phyloP scores from a whole-genome alignment of 805 yeast genomes.

The Candida suzukii region DNA sequence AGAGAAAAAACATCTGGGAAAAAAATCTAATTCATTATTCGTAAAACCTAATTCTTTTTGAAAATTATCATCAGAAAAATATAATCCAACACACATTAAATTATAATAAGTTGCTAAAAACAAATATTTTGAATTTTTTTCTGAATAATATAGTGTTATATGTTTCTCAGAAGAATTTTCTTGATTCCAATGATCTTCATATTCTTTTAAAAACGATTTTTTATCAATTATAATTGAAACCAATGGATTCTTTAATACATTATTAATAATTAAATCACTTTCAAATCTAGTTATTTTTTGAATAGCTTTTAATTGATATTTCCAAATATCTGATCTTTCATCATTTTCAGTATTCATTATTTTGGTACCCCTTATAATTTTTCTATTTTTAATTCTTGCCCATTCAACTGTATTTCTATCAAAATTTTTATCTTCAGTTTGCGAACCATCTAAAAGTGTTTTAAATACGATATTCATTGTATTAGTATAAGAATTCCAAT shows the following conservation, averaged over 20 bases:
- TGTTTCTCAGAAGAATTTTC: constrained; percentile 16
- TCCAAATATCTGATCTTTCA: constrained; percentile 19
- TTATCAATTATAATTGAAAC: constrained; percentile 46
- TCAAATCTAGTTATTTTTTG: constrained; percentile 10
- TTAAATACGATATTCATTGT: constrained; percentile 17
- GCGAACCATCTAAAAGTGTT: constrained; percentile 16
- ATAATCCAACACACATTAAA: constrained; percentile 22
- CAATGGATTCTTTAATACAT: constrained; percentile 12
- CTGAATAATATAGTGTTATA: constrained; percentile 16
- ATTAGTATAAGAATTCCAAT: too few relatives aligned
- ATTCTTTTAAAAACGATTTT: constrained; percentile 59
- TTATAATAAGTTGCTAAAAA: constrained; percentile 24
- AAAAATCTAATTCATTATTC: constrained; percentile 19
- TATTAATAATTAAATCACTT: constrained; percentile 14
- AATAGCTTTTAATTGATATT: constrained; percentile 15
- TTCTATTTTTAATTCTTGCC: constrained; percentile 5
- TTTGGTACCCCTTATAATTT: neutral
- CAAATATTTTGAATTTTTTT: constrained; percentile 18
- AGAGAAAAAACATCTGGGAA: constrained; percentile 21
- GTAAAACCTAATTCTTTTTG: constrained; percentile 13
- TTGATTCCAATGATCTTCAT: constrained; percentile 30
- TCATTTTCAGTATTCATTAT: constrained; percentile 12
- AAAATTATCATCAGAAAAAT: constrained; percentile 17
- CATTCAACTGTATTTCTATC: constrained; percentile 24
- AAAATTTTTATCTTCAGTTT: constrained; percentile 16